Conservation (phyloP, 1,139 yeast genomes). For the Saccharomyces hybrid region DNA sequence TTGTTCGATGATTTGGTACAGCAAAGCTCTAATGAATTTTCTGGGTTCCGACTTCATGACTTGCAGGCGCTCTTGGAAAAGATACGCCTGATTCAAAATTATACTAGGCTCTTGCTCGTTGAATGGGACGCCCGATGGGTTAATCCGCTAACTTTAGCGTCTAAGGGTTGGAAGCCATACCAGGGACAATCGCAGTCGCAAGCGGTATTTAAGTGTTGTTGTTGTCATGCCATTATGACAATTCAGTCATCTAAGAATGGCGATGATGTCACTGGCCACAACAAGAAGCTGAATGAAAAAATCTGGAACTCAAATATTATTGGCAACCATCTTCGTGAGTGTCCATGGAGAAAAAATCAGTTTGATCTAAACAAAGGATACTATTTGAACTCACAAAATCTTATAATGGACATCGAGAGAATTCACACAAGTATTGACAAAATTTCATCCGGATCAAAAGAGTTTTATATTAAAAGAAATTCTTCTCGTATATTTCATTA, state of each 20-base stretch:
- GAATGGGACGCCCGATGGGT: slow-evolving; percentile 16
- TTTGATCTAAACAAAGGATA: slow-evolving; percentile 12
- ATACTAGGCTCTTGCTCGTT: slow-evolving; percentile 7
- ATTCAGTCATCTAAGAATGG: slow-evolving; percentile 7
- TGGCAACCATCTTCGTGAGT: slow-evolving; percentile 7
- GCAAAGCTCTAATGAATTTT: slow-evolving; percentile 3
- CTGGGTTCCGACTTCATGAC: slow-evolving; percentile 9
- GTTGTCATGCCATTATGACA: slow-evolving; percentile 12
- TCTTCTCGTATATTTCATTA: neutral
- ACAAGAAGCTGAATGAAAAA: slow-evolving; percentile 4
- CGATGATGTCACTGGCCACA: neutral
- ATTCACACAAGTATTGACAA: neutral
- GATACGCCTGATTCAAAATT: slow-evolving; percentile 7
- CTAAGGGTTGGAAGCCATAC: slow-evolving; percentile 16
- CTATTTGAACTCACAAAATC: slow-evolving; percentile 10
- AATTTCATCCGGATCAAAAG: neutral
- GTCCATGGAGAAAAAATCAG: slow-evolving; percentile 14
- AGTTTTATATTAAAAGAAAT: neutral
- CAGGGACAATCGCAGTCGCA: slow-evolving; percentile 1
- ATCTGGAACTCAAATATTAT: slow-evolving; percentile 8
- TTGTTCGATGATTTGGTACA: slow-evolving; percentile 11
- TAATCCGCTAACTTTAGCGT: slow-evolving; percentile 16
- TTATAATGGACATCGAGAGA: slow-evolving; percentile 12
- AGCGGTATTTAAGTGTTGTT: slow-evolving; percentile 9
- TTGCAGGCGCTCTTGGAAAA: slow-evolving; percentile 8